A percentile compares a stretch with the other conserved stretches of the same genome.
Conservation (phyloP, 495 filamentous ascomycete genomes). For the Tuber melanosporum region DNA sequence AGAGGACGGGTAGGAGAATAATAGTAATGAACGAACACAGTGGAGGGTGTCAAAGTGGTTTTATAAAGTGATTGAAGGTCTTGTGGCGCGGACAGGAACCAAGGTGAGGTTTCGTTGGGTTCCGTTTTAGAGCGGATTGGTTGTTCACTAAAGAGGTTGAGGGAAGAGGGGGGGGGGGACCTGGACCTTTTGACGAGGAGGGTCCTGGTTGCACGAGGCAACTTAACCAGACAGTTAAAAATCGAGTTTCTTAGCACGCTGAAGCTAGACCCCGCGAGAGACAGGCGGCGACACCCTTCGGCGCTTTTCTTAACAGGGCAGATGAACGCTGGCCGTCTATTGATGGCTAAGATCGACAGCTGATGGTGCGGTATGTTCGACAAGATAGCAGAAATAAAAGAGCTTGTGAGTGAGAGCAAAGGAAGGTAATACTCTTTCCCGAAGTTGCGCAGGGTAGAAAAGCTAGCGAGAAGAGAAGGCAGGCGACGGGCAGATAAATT, state of each 20-base stretch:
- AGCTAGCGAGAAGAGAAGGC: not conserved
- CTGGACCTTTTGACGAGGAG: constrained; percentile 33
- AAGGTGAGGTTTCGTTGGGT: constrained; percentile 6
- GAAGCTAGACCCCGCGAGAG: not conserved
- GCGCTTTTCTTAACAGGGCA: constrained; percentile 3
- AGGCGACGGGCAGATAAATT: not conserved
- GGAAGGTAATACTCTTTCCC: not conserved
- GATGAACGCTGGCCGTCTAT: not conserved
- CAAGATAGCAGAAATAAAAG: not conserved
- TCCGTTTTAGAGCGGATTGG: constrained; percentile 29
- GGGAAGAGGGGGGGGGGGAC: constrained; percentile 32
- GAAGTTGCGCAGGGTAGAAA: not conserved
- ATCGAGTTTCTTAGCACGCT: constrained; percentile 2
- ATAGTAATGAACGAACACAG: not conserved
- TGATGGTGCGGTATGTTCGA: not conserved
- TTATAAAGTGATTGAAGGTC: not conserved
- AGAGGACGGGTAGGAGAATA: not conserved
- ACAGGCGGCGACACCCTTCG: constrained; percentile 1
- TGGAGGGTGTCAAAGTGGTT: not conserved
- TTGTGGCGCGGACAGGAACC: not conserved
- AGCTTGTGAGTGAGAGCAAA: not conserved
- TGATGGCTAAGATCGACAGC: not conserved
- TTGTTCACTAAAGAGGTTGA: constrained; percentile 19
- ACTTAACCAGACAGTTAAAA: constrained; percentile 37
- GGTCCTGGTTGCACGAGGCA: constrained; percentile 39